Percentiles rank a stretch among this genome's conserved stretches.
Evolutionary conservation across 1,284 basidiomycete species (phyloP).

Genomic region (Apiotrichum porosum): DNA sequence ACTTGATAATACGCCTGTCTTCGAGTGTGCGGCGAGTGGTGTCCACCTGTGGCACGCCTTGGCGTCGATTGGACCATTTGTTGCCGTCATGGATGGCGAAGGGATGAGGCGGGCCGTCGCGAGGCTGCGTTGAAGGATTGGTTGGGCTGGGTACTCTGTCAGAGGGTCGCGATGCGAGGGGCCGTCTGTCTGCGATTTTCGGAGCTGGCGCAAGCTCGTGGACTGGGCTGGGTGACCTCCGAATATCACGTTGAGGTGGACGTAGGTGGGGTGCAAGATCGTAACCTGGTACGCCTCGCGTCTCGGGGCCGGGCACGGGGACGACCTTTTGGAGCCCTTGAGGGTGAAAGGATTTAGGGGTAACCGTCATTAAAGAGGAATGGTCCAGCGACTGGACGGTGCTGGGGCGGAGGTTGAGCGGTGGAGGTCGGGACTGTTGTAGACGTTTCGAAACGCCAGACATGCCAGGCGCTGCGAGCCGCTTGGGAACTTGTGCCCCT

Average conservation of each 20-base stretch:
- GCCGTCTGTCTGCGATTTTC: too few species aligned
- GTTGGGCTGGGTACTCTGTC: conserved; percentile 1
- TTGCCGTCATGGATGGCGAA: too few species aligned
- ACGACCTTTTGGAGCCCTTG: conserved; percentile 1
- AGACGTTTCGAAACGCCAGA: conserved; percentile 16
- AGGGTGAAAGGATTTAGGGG: conserved; percentile 11
- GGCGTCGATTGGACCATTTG: too few species aligned
- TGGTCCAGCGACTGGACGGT: not conserved
- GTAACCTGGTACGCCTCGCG: too few species aligned
- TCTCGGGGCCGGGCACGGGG: not conserved
- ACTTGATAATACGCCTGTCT: conserved; percentile 78
- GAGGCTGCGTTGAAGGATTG: too few species aligned
- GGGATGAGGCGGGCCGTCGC: too few species aligned
- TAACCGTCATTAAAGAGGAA: not conserved
- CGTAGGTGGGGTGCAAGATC: conserved; percentile 7
- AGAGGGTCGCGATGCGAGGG: not conserved
- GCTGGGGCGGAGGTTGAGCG: conserved; percentile 13
- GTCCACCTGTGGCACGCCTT: not conserved
- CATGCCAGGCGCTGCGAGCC: conserved; percentile 3
- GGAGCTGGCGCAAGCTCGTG: conserved; percentile 3
- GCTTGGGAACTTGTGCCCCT: conserved; percentile 12
- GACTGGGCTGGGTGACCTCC: conserved; percentile 36
- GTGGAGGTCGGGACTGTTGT: conserved; percentile 21
- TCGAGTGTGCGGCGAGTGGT: conserved; percentile 58
- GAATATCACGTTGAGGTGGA: conserved; percentile 27